phyloP scores from a whole-genome alignment of 495 filamentous ascomycete genomes.

The Oidiodendron maius region DNA sequence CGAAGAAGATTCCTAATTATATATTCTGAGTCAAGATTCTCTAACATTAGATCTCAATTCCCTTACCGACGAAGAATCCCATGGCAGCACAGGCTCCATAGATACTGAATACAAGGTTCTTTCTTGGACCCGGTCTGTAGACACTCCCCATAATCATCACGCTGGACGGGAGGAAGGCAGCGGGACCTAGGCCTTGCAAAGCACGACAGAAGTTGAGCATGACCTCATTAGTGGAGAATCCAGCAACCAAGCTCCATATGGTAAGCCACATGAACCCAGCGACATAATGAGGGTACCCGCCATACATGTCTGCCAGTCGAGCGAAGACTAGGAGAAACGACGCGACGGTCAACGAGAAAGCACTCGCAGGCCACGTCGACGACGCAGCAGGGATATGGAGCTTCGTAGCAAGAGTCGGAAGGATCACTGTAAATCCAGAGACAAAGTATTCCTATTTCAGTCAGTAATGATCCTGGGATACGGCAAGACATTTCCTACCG shows the following conservation, averaged over 20 bases:
- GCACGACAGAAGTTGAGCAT: slow-evolving; percentile 76
- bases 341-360: slow-evolving; percentile 69
- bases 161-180: slow-evolving; percentile 70
- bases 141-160: slow-evolving; percentile 75
- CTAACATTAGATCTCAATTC: too few species aligned
- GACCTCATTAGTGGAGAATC: slow-evolving; percentile 61
- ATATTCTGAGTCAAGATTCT: background rate
- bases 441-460: slow-evolving; percentile 66
- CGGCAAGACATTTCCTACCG: slow-evolving; percentile 37
- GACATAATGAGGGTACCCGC: slow-evolving; percentile 67
- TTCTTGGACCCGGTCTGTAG: slow-evolving; percentile 78
- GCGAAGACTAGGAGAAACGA: slow-evolving; percentile 73
- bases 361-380: slow-evolving; percentile 73
- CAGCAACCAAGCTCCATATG: slow-evolving; percentile 66
- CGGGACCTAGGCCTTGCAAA: slow-evolving; percentile 72
- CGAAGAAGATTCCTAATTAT: slow-evolving; percentile 75
- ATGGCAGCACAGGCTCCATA: slow-evolving; percentile 74
- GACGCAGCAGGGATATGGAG: slow-evolving; percentile 59
- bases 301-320: slow-evolving; percentile 70
- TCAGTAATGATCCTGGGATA: background rate
- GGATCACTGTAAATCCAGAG: slow-evolving; percentile 77
- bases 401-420: slow-evolving; percentile 58
- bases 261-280: slow-evolving; percentile 65
- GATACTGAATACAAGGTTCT: slow-evolving; percentile 77
- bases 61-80: slow-evolving; percentile 68